Conservation (phyloP, 225 moss, liverwort and hornwort genomes). For the Rhytidiadelphus loreus region DNA sequence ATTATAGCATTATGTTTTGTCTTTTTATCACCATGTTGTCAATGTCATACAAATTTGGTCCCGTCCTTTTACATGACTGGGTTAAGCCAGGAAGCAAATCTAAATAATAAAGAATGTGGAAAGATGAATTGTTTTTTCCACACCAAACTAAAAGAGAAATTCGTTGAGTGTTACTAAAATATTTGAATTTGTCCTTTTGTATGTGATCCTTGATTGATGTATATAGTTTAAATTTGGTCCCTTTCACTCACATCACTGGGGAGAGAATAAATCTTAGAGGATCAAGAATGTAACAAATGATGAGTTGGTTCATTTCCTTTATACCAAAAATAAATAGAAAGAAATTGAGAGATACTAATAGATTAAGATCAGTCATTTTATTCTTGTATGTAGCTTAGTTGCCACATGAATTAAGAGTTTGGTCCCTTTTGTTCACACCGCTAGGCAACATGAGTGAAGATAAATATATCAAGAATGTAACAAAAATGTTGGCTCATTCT, state of each 20-base stretch:
- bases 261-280: rapidly evolving
- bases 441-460: background rate
- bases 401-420: background rate
- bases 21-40: background rate
- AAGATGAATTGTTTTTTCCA: background rate
- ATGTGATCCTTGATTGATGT: rapidly evolving
- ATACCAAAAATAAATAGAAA: background rate
- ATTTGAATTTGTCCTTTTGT: background rate
- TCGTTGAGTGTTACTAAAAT: background rate
- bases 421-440: background rate
- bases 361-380: background rate
- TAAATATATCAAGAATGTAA: background rate
- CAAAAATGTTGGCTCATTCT: background rate
- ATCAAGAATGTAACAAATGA: background rate
- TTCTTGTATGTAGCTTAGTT: rapidly evolving
- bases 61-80: background rate
- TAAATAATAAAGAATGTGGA: too few species aligned
- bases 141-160: background rate
- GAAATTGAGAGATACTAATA: background rate
- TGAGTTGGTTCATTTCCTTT: background rate
- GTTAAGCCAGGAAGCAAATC: background rate
- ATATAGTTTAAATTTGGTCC: background rate
- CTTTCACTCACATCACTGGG: background rate
- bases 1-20: background rate
- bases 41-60: background rate